These are phyloP conservation scores for Exophiala aquamarina DNA, from an alignment of 2,329 filamentous ascomycete species.

Conservation along the genomic window DNA sequence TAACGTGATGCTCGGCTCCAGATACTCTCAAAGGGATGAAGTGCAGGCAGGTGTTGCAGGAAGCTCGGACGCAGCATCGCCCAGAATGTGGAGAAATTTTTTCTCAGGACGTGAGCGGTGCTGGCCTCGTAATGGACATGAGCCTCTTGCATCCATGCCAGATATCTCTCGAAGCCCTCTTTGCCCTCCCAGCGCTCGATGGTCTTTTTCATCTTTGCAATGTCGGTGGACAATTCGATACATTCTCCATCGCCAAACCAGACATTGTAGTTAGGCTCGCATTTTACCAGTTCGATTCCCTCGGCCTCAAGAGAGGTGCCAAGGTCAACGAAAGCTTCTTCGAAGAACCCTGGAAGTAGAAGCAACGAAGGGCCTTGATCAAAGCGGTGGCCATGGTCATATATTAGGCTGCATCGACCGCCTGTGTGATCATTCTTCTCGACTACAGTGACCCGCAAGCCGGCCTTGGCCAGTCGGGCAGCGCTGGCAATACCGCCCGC, in stretches of 20 bases:
- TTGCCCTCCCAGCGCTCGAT: conserved; percentile 73
- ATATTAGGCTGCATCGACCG: conserved; percentile 67
- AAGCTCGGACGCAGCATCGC: conserved; percentile 61
- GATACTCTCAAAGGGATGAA: conserved; percentile 72
- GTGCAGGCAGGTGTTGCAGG: conserved; percentile 55
- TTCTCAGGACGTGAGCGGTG: conserved; percentile 63
- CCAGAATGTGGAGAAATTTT: conserved; percentile 64
- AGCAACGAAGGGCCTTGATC: conserved; percentile 76
- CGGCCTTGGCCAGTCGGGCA: conserved; percentile 68
- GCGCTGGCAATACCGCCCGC: conserved; percentile 71
- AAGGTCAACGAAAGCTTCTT: conserved; percentile 67
- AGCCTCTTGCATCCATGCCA: conserved; percentile 65
- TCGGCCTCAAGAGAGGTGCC: conserved; percentile 65
- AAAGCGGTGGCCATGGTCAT: conserved; percentile 57
- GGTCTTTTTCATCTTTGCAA: conserved; percentile 68
- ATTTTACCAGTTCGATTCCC: conserved; percentile 68
- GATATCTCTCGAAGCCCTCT: conserved; percentile 68
- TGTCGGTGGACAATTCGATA: conserved; percentile 66
- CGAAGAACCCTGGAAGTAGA: conserved; percentile 69
- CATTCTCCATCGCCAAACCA: conserved; percentile 68
- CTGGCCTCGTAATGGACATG: conserved; percentile 70
- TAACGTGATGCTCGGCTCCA: conserved; percentile 66
- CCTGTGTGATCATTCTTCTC: conserved; percentile 75
- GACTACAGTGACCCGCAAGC: conserved; percentile 71
- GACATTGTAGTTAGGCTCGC: conserved; percentile 73